Evolutionary conservation across 2,329 filamentous ascomycete species (phyloP), one percentile per base, ranked within the genome.

Genomic region (Anthostomella pinea): DNA sequence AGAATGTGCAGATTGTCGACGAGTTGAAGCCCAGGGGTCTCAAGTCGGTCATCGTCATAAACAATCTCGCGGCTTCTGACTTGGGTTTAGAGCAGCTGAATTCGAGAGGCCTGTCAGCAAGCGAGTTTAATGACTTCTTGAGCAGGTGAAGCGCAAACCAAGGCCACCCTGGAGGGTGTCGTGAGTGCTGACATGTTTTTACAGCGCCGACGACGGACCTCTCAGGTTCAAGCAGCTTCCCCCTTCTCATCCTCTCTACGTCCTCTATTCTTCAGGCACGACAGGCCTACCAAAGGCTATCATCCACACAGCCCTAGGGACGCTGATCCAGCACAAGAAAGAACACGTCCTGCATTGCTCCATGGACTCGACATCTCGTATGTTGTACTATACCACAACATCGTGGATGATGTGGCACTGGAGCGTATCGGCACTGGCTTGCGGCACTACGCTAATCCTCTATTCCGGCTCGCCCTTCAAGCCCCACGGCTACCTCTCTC

Each of bases 381-480:
- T 96, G 56, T 86, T 96, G 62, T 96, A 96, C 68, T 96, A 90
- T 67, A 95, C 89, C 1, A 96, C 90, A 3, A 89, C 85, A 8
- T 94, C 88, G 0, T 96, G 90, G 93, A 97, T 98, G 90, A 97
- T 97, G 91, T 96, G 90, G 89, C 91, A 97, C 61, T 97, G 91
- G 90, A 82, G 90, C 25, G 77, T 96, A 14, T 91, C 87, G 1
- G 87, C 83, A 5, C 79, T 97, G 4, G 86, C 90, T 8, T 82
- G 80, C 19, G 91, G 91, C 35, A 78, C 86, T 8, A 91, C 87
- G 0, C 70, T 97, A 9, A 75, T 97, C 14, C 73, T 97, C 4
- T 98, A 96, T 64, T 87, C 95, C 35, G 93, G 93, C 30, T 95
- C 87, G 0, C 93, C 93, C 0, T 97, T 97, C 69, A 75, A 76